Base-by-base conservation (phyloP, 75 land plant species). In the Selaginella tamariscina region DNA sequence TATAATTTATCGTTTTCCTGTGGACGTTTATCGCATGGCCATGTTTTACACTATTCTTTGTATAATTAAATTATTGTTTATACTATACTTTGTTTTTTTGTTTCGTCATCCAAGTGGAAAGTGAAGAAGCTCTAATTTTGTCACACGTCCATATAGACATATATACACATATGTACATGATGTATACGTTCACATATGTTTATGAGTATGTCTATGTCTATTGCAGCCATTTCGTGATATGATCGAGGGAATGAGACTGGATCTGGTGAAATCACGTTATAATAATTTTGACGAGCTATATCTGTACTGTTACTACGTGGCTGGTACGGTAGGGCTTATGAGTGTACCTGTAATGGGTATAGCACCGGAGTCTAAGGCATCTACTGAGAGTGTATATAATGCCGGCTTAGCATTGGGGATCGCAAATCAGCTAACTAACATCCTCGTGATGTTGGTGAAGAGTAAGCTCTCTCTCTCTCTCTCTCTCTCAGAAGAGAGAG, bases 321-420 rank as follows among this genome's bases (percentile, higher is more conserved):
- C 87, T 26, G 87, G 87, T 30, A 85, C 87, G 22, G 87, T 85
- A 11, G 84, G 84, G 2, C 71, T 85, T 68, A 85, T 79, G 84
- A 85, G 84, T 64, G 87, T 85, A 27, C 84, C 87, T 23, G 75
- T 85, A 18, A 82, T 85, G 84, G 87, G 87, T 27, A 85, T 82
- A 72, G 77, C 80, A 29, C 80, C 82, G 24, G 80, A 79, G 15
- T 85, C 82, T 1, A 33, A 39, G 0, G 71, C 71, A 33, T 72
- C 82, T 30, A 64, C 77, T 27, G 73, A 79, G n/a, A 75, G 29
- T 24, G 68, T 85, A 1, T 85, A 82, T 59, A 73, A 75, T 64
- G 67, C 80, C 2, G 87, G 83, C 55, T 60, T 85, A 31, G 65
- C 74, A 11, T 32, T 79, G 32, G 81, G 83, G 0, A 75, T 78